Evolutionary conservation across 768 basidiomycete species (phyloP).

Genomic region (Tylopilus plumbeoviolaceoides): DNA sequence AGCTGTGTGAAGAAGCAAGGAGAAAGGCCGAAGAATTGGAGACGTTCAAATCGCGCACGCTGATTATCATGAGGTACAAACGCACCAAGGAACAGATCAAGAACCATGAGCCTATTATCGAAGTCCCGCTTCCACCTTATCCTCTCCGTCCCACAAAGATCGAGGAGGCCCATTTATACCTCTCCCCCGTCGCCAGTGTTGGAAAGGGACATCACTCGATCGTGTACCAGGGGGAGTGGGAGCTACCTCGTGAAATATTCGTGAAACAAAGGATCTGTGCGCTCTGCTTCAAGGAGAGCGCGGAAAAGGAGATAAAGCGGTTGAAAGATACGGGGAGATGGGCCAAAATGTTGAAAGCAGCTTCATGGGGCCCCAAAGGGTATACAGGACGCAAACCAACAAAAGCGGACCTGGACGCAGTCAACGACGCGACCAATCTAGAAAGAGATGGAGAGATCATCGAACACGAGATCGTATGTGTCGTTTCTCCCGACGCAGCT

Average conservation of each 20-base stretch:
- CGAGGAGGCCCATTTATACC: constrained; percentile 46
- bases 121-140: constrained; percentile 27
- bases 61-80: constrained; percentile 20
- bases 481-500: background rate
- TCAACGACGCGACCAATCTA: background rate
- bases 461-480: constrained; percentile 15
- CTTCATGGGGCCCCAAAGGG: constrained; percentile 11
- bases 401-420: background rate
- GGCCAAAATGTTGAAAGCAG: constrained; percentile 14
- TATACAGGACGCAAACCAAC: background rate
- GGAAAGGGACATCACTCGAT: constrained; percentile 52
- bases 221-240: constrained; percentile 49
- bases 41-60: constrained; percentile 13
- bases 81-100: constrained; percentile 17
- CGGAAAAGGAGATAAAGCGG: constrained; percentile 17
- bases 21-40: constrained; percentile 7
- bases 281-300: constrained; percentile 35
- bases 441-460: constrained; percentile 11
- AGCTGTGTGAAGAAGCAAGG: constrained; percentile 3
- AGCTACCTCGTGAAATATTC: constrained; percentile 44
- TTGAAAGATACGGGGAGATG: constrained; percentile 24
- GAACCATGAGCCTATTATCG: constrained; percentile 27
- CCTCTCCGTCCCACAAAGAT: constrained; percentile 11
- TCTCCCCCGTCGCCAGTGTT: constrained; percentile 34
- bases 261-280: constrained; percentile 34